Conservation (phyloP, 2,329 filamentous ascomycete species). For the Coniochaeta sp. region DNA sequence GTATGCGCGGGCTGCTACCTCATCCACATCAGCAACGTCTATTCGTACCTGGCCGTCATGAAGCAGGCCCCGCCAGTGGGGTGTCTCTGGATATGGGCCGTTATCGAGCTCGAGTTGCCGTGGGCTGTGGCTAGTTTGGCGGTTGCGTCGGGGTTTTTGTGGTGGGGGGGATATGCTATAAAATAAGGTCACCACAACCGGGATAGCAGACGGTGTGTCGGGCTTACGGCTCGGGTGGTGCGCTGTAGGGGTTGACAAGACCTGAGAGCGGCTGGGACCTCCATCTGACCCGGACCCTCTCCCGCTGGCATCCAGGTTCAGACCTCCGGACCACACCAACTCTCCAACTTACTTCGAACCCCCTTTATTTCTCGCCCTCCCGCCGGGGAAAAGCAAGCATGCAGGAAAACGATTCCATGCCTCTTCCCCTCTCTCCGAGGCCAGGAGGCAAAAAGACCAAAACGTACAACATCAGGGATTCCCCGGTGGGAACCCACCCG, state of each 20-base stretch:
- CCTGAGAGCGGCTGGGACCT: too few relatives aligned
- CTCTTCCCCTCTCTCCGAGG: too few relatives aligned
- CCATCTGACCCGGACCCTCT: slow-evolving; percentile 6
- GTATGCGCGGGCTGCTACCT: slow-evolving; percentile 67
- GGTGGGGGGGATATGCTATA: slow-evolving; percentile 43
- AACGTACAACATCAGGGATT: too few relatives aligned
- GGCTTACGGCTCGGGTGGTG: background rate
- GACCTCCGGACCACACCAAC: too few relatives aligned
- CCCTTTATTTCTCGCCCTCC: too few relatives aligned
- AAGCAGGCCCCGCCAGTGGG: slow-evolving; percentile 85
- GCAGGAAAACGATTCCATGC: too few relatives aligned
- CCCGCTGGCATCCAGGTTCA: too few relatives aligned
- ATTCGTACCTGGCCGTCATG: slow-evolving; percentile 82
- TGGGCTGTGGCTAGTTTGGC: slow-evolving; percentile 54
- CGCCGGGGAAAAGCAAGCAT: too few relatives aligned
- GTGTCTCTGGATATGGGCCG: slow-evolving; percentile 87
- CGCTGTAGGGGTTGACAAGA: too few relatives aligned
- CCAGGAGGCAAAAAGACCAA: too few relatives aligned
- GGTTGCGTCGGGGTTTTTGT: slow-evolving; percentile 36
- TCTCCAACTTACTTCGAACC: too few relatives aligned
- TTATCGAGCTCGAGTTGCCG: slow-evolving; percentile 73
- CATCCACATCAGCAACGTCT: slow-evolving; percentile 71
- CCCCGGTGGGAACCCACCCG: too few relatives aligned
- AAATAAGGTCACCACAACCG: slow-evolving; percentile 11
- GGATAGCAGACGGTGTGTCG: background rate